Conservation (phyloP, 495 filamentous ascomycete species). For the Usnea hakonensis region DNA sequence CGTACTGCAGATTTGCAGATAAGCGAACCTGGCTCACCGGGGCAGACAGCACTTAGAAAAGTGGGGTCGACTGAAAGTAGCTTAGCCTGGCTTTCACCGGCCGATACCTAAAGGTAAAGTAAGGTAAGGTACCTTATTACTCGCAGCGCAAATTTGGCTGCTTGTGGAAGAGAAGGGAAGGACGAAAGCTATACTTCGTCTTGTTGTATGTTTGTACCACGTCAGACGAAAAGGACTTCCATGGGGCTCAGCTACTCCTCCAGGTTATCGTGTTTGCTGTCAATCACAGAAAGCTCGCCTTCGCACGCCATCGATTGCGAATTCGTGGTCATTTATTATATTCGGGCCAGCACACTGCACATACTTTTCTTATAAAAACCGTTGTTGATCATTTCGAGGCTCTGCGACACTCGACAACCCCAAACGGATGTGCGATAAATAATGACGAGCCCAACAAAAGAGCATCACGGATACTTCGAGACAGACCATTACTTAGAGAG, state of each 20-base stretch:
- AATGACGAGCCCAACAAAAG: neutral
- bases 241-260: neutral
- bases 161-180: too few relatives aligned
- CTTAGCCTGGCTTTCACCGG: too few relatives aligned
- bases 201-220: too few relatives aligned
- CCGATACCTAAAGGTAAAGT: too few relatives aligned
- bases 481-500: neutral
- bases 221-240: neutral
- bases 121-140: too few relatives aligned
- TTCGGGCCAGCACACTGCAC: slow-evolving; percentile 3
- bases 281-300: slow-evolving; percentile 1
- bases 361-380: neutral
- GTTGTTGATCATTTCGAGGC: neutral
- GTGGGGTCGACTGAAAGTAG: too few relatives aligned
- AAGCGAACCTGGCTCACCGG: too few relatives aligned
- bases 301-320: slow-evolving; percentile 27
- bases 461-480: neutral
- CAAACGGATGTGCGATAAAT: neutral
- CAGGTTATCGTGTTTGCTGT: neutral
- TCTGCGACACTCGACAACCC: neutral
- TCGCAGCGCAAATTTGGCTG: too few relatives aligned
- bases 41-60: too few relatives aligned
- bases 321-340: slow-evolving; percentile 3
- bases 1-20: too few relatives aligned
- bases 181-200: too few relatives aligned